These are phyloP conservation scores for Marvania coccoides DNA, from an alignment of 139 green algal species.

Conservation along the genomic window DNA sequence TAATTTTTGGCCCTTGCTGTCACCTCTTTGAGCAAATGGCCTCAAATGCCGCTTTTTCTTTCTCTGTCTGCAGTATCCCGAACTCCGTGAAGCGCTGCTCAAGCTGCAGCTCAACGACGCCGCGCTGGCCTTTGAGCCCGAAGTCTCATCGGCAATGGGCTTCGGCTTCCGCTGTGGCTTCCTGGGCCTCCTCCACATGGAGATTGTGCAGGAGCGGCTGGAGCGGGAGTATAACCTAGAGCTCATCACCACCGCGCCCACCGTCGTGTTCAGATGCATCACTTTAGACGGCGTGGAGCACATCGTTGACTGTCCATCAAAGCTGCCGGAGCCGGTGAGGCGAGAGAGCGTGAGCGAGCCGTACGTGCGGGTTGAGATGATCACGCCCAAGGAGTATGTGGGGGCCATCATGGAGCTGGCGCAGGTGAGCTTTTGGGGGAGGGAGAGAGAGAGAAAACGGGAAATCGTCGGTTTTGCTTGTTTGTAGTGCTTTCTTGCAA, in stretches of 20 bases:
- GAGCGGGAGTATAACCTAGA: constrained; percentile 96
- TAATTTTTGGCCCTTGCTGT: too few relatives aligned
- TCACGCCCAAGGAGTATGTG: constrained; percentile 85
- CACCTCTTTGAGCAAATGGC: too few relatives aligned
- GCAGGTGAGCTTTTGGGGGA: too few relatives aligned
- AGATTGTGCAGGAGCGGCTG: constrained; percentile 95
- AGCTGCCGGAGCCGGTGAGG: constrained; percentile 65
- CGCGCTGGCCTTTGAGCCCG: constrained; percentile 86
- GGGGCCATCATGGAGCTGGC: constrained; percentile 93
- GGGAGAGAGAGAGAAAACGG: too few relatives aligned
- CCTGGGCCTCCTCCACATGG: constrained; percentile 97
- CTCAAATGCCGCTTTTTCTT: too few relatives aligned
- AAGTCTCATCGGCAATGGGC: constrained; percentile 90
- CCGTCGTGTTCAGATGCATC: constrained; percentile 75
- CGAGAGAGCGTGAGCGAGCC: constrained; percentile 81
- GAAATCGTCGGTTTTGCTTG: too few relatives aligned
- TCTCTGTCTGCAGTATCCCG: constrained; percentile 63
- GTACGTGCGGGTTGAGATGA: constrained; percentile 80
- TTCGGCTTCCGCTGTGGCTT: constrained; percentile 98
- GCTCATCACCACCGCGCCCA: constrained; percentile 94
- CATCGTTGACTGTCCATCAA: constrained; percentile 67
- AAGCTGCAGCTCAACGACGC: constrained; percentile 99
- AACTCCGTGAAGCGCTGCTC: constrained; percentile 88
- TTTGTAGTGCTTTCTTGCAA: too few relatives aligned
- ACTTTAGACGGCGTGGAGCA: constrained; percentile 54